Base-by-base conservation (phyloP, 2,329 filamentous ascomycete genomes). In the Trichoderma afroharzianum region DNA sequence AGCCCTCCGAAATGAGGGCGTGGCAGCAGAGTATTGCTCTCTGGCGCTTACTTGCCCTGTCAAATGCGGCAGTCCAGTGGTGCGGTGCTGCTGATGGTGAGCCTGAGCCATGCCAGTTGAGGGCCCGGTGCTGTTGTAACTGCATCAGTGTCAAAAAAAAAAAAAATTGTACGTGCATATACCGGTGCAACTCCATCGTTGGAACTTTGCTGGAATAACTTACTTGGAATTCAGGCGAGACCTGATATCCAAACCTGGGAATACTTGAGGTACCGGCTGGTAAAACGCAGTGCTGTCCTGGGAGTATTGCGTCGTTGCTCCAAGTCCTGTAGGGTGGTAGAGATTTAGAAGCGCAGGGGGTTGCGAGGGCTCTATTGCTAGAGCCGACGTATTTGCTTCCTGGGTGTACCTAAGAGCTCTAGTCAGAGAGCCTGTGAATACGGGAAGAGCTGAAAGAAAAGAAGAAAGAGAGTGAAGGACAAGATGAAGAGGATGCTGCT, bases 81-180 rank as follows among this genome's bases (percentile, higher is more conserved):
- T 80, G 77, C 86, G 77, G 75, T 79, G 77, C 75, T 78, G 76
- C 73, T 77, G 78, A 71, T 76, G 84, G 79, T 86, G 86, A 81
- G 83, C 82, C 84, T 88, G 86, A 83, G 86, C 85, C 86, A 89
- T 88, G 77, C 85, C 86, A 82, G 84, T 82, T 72, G 85, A 83
- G 70, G 86, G 82, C 71, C 82, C 83, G 79, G 80, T 86, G 81
- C 82, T 87, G 77, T 76, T 80, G 77, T 68, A 62, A 53, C 68
- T 73, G 72, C 75, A 78, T 72, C 59, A 21, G 32, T 39, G 47
- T 70, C 28, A 58, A 71, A 59, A 64, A 28, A 62, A 62, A 39
- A 36, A 50, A 50, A 30, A 63, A 64, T 64, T 59, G 15, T 28
- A n/a, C 55, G 30, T 32, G 55, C 28, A 64, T 11, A 50, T 30